phyloP scores from a whole-genome alignment of 116 monocot genomes.

The Papilionanthe hybrid region DNA sequence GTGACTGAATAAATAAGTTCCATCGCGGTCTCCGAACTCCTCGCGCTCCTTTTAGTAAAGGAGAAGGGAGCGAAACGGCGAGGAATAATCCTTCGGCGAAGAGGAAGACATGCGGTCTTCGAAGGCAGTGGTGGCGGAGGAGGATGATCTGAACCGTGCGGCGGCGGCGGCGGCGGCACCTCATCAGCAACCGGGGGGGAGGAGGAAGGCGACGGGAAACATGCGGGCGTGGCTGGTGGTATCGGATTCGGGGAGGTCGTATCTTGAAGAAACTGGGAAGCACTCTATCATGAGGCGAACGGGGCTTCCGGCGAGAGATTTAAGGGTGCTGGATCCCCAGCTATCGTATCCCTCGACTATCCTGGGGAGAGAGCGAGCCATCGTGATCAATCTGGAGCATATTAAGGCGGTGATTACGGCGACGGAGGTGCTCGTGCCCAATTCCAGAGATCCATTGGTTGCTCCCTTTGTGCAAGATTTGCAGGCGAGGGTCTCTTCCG shows the following conservation, averaged over 20 bases:
- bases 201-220: constrained; percentile 20
- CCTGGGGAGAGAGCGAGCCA: constrained; percentile 32
- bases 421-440: constrained; percentile 34
- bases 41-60: too few species aligned
- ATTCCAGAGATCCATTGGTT: constrained; percentile 29
- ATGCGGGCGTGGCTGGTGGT: constrained; percentile 23
- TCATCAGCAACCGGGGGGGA: not conserved
- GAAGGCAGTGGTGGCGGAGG: constrained; percentile 9
- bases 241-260: constrained; percentile 8
- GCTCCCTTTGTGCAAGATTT: constrained; percentile 24
- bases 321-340: constrained; percentile 29
- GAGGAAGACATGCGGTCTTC: constrained; percentile 6
- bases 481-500: constrained; percentile 14
- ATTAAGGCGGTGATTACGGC: constrained; percentile 38
- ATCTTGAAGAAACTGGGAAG: constrained; percentile 18
- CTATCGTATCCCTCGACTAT: constrained; percentile 32
- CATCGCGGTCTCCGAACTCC: too few species aligned
- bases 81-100: not conserved
- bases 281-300: constrained; percentile 30
- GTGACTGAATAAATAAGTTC: too few species aligned
- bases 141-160: constrained; percentile 5
- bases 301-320: constrained; percentile 27
- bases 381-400: constrained; percentile 49
- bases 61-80: not conserved
- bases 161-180: not conserved